Base-by-base conservation (phyloP, 805 yeast species). In the Monosporozyma yasuniensis region DNA sequence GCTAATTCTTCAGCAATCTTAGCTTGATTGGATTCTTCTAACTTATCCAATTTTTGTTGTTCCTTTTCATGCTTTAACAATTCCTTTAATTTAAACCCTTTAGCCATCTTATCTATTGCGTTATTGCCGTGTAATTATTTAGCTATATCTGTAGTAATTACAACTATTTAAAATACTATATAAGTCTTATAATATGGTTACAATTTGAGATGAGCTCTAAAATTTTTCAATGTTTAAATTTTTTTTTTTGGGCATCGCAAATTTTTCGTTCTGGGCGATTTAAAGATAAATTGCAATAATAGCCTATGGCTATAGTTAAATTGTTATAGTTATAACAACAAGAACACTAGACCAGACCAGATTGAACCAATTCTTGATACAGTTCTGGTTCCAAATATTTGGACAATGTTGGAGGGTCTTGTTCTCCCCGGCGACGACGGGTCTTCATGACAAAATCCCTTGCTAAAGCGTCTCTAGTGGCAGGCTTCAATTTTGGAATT, bases 381-480 rank as follows among this genome's bases (percentile, higher is more conserved):
- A 86, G 66, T 1, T 77, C 83, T 1, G 68, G 66, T 47, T 84
- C 95, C 25, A 90, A 76, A 59, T 83, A 87, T 55, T 80, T 80
- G 46, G 75, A 73, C 45, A 90, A 61, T 2, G 66, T 55, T 8
- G 71, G 71, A 1, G 69, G 70, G 32, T 60, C 66, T 25, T 60
- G 57, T 1, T 63, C 54, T 0, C 97, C 98, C 63, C 89, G 91
- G 58, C 97, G 76, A 58, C 81, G 79, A 63, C 99, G 75, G 0
- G 96, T 88, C 65, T 95, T 93, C 68, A 87, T 69, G 28, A 88
- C 83, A 59, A 89, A 87, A 66, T 93, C 99, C 50, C 99, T 73
- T 1, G 96, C 91, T 51, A 90, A 68, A 2, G 85, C 80, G 9
- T 71, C 70, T 0, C 73, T 67, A 5, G 84, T 82, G 1, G 93